phyloP scores from a whole-genome alignment of 352 stramenopile species.

The Globisporangium emineosum region DNA sequence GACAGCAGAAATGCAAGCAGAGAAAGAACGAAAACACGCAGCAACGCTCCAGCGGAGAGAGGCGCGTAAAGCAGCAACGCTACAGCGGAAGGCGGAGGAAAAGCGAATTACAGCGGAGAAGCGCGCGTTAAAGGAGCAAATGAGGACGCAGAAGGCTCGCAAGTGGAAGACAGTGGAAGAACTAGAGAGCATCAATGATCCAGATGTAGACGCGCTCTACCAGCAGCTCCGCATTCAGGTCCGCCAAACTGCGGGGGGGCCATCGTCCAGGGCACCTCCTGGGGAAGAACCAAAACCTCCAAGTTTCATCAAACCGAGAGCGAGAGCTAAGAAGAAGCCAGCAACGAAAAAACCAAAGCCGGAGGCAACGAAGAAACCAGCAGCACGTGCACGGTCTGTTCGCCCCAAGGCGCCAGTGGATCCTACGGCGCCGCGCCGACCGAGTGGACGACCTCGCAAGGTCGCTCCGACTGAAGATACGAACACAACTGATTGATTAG shows the following conservation, averaged over 20 bases:
- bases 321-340: neutral
- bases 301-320: too few relatives aligned
- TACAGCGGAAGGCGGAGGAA: too few relatives aligned
- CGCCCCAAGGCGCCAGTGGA: neutral
- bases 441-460: slow-evolving; percentile 14
- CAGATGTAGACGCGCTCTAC: slow-evolving; percentile 2
- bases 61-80: neutral
- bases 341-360: too few relatives aligned
- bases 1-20: neutral
- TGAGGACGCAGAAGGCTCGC: neutral
- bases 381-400: neutral
- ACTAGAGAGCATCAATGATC: neutral
- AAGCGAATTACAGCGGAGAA: too few relatives aligned
- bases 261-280: neutral
- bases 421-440: neutral
- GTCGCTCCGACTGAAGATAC: neutral
- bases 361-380: neutral
- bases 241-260: neutral
- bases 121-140: neutral
- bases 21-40: neutral
- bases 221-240: slow-evolving; percentile 9
- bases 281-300: too few relatives aligned
- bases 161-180: neutral
- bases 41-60: neutral
- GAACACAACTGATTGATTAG: neutral